Conservation (phyloP, 2,329 filamentous ascomycete genomes). For the Fusarium guadeloupense region DNA sequence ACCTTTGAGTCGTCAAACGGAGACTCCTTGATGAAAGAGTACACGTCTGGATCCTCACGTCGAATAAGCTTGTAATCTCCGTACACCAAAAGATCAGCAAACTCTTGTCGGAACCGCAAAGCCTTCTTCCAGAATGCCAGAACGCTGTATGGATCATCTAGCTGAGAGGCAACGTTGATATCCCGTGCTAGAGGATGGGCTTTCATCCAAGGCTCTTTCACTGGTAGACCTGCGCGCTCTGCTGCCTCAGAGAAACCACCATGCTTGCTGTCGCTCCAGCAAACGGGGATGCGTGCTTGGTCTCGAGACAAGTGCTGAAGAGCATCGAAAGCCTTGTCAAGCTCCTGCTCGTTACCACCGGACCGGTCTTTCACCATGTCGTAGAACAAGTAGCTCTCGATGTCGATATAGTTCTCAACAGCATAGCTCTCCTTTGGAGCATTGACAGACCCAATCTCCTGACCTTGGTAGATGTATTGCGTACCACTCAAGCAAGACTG, state of each 20-base stretch:
- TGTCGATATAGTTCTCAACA: constrained; percentile 61
- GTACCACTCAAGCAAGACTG: constrained; percentile 65
- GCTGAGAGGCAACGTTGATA: constrained; percentile 67
- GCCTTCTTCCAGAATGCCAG: constrained; percentile 48
- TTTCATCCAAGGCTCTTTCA: constrained; percentile 50
- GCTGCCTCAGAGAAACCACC: constrained; percentile 51
- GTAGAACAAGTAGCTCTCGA: constrained; percentile 58
- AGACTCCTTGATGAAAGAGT: constrained; percentile 46
- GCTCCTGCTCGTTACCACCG: constrained; percentile 44
- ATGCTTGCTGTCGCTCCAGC: constrained; percentile 60
- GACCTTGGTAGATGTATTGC: constrained; percentile 73
- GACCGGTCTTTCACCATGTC: constrained; percentile 45
- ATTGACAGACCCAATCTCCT: constrained; percentile 73
- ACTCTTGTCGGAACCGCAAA: constrained; percentile 44
- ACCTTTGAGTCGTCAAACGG: constrained; percentile 35
- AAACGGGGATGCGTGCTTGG: constrained; percentile 72
- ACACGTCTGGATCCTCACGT: constrained; percentile 38
- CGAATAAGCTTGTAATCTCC: constrained; percentile 46
- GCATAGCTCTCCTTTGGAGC: constrained; percentile 67
- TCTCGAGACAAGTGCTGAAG: constrained; percentile 59
- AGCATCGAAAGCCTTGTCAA: constrained; percentile 49
- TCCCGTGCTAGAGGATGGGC: constrained; percentile 44
- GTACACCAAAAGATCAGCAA: constrained; percentile 48
- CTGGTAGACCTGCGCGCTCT: constrained; percentile 42
- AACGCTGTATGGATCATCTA: constrained; percentile 50